Evolutionary conservation across 495 filamentous ascomycete species (phyloP).

Genomic region (Cercophora samala): DNA sequence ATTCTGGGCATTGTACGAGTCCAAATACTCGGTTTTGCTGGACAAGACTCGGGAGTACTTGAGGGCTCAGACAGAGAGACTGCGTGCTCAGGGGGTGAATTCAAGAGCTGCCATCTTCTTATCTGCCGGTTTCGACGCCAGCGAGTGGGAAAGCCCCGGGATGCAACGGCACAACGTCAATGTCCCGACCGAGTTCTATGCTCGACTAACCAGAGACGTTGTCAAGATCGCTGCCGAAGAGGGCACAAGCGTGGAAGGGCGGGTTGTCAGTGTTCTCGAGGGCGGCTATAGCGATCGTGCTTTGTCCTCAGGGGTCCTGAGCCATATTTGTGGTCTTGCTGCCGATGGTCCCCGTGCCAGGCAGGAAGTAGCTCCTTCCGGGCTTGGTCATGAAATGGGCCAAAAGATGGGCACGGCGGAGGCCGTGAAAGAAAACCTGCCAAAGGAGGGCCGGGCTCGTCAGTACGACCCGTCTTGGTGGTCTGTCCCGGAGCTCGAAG

Average conservation of each 20-base stretch:
- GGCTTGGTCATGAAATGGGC: slow-evolving; percentile 53
- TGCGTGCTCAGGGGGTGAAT: slow-evolving; percentile 47
- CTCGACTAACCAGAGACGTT: slow-evolving; percentile 79
- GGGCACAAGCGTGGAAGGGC: slow-evolving; percentile 69
- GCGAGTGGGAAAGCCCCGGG: slow-evolving; percentile 81
- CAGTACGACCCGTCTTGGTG: slow-evolving; percentile 74
- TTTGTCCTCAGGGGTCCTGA: slow-evolving; percentile 78
- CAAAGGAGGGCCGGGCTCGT: slow-evolving; percentile 25
- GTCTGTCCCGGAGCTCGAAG: slow-evolving; percentile 62
- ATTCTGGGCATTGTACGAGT: slow-evolving; percentile 85
- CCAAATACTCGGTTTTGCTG: slow-evolving; percentile 68
- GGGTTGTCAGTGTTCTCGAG: slow-evolving; percentile 89
- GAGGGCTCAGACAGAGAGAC: slow-evolving; percentile 59
- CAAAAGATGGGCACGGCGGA: slow-evolving; percentile 42
- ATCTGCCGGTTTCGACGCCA: slow-evolving; percentile 94
- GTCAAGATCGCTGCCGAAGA: slow-evolving; percentile 79
- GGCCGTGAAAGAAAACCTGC: slow-evolving; percentile 32
- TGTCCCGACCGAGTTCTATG: slow-evolving; percentile 95
- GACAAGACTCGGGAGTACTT: slow-evolving; percentile 78
- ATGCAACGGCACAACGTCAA: slow-evolving; percentile 96
- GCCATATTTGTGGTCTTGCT: slow-evolving; percentile 77
- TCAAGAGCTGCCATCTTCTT: slow-evolving; percentile 88
- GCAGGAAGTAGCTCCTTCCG: slow-evolving; percentile 36
- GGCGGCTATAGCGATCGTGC: slow-evolving; percentile 94
- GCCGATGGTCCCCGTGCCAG: slow-evolving; percentile 46